Evolutionary conservation across 257 asterid genomes (phyloP), one percentile per base, ranked within the genome.

Genomic region (Misopates orontium): DNA sequence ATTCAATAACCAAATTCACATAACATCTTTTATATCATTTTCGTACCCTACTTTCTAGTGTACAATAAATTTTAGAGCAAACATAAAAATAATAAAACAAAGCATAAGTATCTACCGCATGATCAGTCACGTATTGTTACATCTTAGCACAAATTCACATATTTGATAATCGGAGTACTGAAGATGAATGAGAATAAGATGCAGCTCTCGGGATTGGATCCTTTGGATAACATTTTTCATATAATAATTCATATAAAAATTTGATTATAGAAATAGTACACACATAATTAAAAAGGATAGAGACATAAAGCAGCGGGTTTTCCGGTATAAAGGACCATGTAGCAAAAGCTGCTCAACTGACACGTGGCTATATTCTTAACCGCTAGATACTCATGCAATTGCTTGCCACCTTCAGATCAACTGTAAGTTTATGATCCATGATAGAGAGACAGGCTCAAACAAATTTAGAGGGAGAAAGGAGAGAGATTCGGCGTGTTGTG

Each of bases 261-360:
- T 47, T 9, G 60, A 69, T 54, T 44, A 64, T 44, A 55, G 54
- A 56, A 68, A 58, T 68, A 66, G 64, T 7, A 36, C 1, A n/a
- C 10, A 59, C 13, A 28, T 10, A 59, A 59, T 32, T n/a, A 36
- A 59, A 59, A 59, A 59, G 64, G 84, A 67, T 67, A 67, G 83
- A 67, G 91, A 84, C 88, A 84, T 82, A 85, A 86, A 88, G 91
- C 72, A 84, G 85, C 91, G 90, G 83, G 82, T 82, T 85, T 85
- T 81, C 62, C 85, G 94, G 87, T 77, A 73, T 78, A 68, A 82
- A 77, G 83, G 84, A 71, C 82, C 69, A 85, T 10, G 81, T 71
- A 69, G 79, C 74, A 77, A 86, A 81, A 76, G 83, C 80, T 76
- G 71, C 32, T 56, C 42, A 74, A 18, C 19, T 10, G 73, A 54